Conservation (phyloP, 306 rosid species). For the Citrullus mucosospermus region DNA sequence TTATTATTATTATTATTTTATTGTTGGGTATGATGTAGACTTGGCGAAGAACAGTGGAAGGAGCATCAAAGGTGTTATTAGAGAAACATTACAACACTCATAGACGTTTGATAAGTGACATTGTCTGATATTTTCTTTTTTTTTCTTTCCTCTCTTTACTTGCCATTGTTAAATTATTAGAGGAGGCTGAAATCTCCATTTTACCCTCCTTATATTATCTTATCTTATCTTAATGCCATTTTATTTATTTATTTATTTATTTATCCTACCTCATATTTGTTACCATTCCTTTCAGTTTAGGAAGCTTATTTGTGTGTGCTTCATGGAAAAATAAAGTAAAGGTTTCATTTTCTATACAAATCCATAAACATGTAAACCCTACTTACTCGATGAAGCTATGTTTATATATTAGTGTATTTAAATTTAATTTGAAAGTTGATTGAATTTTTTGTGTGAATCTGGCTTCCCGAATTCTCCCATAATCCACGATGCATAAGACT, state of each 20-base stretch:
- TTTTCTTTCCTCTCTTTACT: too few species aligned
- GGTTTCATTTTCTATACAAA: background rate
- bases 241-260: too few species aligned
- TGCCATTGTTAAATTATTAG: background rate
- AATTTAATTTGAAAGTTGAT: too few species aligned
- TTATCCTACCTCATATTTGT: background rate
- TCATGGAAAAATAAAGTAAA: background rate
- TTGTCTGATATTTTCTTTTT: conserved; percentile 17
- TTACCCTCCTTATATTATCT: background rate
- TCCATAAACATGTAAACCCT: background rate
- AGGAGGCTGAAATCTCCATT: background rate
- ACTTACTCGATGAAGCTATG: too few species aligned
- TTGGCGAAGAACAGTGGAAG: conserved; percentile 73
- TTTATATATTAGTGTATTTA: too few species aligned
- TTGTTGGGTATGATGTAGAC: conserved; percentile 28
- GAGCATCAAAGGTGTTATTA: conserved; percentile 68
- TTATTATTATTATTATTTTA: too few species aligned
- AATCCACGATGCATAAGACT: too few species aligned
- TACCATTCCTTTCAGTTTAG: background rate
- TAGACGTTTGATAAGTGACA: conserved; percentile 64
- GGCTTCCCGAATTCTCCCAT: too few species aligned
- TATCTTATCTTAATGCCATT: too few species aligned
- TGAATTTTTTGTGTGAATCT: too few species aligned
- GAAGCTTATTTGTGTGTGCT: background rate
- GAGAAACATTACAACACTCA: conserved; percentile 81